Base-by-base conservation (phyloP, 495 filamentous ascomycete species). In the Penicillium bovifimosum region DNA sequence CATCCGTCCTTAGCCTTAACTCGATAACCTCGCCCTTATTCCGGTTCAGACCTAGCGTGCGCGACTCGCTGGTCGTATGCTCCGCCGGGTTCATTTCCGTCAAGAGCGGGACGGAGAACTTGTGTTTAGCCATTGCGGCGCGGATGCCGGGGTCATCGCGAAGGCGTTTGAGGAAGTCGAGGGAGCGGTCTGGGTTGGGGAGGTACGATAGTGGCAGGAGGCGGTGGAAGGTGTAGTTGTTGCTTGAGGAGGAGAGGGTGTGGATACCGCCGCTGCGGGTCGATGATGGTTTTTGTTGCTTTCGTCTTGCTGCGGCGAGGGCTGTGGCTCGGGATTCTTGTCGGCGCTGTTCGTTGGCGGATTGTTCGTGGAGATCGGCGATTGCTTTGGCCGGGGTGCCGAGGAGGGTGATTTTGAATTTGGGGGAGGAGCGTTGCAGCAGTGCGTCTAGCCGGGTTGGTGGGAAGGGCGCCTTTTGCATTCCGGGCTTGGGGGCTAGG, bases 71-170 rank as follows among this genome's bases (percentile, higher is more conserved):
- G 13, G 81, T 87, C 3, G 92, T 96, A 65, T 96, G 85, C 51
- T 83, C 79, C 0, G 83, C 72, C 1, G 93, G 93, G 59, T 97
- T 85, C 92, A 98, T 97, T 69, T 98, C 93, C 5, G 90, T 95
- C 3, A 98, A 76, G 14, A 96, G 67, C 0, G 83, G 84, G n/a
- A 98, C 93, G 41, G 79, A 80, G 75, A 93, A 96, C 39, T 82
- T 80, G 73, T 96, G 90, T 50, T 81, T 81, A 9, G 77, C 69
- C 93, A 98, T 98, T 13, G 83, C 78, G 20, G 83, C 70, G 51
- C 81, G 81, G 71, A 98, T 93, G 34, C 93, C 93, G 0, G 90
- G 83, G 75, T 98, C 93, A 50, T 81, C 76, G 55, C 81, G 80
- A 6, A 98, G 78, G 0, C 88, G 82, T 58, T 86, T 74, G 28